phyloP scores from a whole-genome alignment of 2,329 filamentous ascomycete species.

The Venturia effusa region DNA sequence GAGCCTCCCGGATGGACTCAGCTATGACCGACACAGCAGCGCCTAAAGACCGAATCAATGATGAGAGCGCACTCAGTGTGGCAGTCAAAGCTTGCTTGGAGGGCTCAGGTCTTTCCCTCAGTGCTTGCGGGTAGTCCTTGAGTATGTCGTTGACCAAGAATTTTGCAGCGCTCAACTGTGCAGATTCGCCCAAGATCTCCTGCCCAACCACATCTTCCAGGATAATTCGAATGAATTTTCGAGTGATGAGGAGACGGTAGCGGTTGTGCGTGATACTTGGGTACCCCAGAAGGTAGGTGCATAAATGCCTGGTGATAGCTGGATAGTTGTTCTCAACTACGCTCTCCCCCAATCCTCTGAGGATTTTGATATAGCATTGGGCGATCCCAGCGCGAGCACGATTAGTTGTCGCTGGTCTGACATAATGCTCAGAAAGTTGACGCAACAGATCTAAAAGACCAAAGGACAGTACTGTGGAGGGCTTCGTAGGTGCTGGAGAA shows the following conservation, averaged over 20 bases:
- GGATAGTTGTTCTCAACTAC: conserved; percentile 76
- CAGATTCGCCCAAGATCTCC: conserved; percentile 77
- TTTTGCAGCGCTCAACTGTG: conserved; percentile 72
- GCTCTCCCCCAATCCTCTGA: conserved; percentile 68
- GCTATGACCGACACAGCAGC: conserved; percentile 71
- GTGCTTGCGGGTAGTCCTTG: conserved; percentile 85
- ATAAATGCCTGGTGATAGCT: conserved; percentile 69
- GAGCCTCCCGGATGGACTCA: conserved; percentile 72
- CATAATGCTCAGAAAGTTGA: conserved; percentile 70
- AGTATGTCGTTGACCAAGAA: conserved; percentile 76
- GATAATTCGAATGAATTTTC: conserved; percentile 74
- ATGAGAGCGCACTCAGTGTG: conserved; percentile 66
- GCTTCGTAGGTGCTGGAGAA: conserved; percentile 66
- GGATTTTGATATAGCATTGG: conserved; percentile 73
- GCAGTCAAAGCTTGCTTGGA: conserved; percentile 76
- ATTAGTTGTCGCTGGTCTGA: conserved; percentile 67
- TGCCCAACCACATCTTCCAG: conserved; percentile 74
- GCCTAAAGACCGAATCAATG: conserved; percentile 68
- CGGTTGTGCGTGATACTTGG: conserved; percentile 69
- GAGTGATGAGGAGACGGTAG: conserved; percentile 74
- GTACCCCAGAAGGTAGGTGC: conserved; percentile 69
- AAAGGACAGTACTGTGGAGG: conserved; percentile 58
- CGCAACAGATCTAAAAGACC: conserved; percentile 68
- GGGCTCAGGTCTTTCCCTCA: conserved; percentile 80
- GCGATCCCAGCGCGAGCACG: conserved; percentile 72